Evolutionary conservation across 2,329 filamentous ascomycete genomes (phyloP).

Genomic region (Fusarium nurragi): DNA sequence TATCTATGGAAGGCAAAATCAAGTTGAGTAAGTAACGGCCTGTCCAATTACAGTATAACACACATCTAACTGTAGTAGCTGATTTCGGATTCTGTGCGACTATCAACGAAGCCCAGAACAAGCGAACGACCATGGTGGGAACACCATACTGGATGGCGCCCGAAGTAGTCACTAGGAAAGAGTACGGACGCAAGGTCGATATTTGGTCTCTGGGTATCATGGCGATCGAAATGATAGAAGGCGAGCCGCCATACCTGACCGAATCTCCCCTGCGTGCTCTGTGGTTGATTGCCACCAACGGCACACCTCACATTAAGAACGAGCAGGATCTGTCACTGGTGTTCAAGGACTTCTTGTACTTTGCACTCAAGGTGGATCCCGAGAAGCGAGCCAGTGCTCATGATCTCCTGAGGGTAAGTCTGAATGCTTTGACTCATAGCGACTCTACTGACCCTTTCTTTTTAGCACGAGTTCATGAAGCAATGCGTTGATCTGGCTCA

Average conservation of each 20-base stretch:
- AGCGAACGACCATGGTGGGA: conserved; percentile 98
- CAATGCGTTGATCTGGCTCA: conserved; percentile 77
- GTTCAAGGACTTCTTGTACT: conserved; percentile 91
- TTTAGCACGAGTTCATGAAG: conserved; percentile 83
- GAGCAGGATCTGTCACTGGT: conserved; percentile 81
- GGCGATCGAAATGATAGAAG: conserved; percentile 99
- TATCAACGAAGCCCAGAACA: conserved; percentile 96
- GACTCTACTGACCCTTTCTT: conserved; percentile 34
- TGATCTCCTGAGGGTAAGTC: conserved; percentile 86
- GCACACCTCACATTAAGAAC: conserved; percentile 94
- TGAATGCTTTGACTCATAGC: conserved; percentile 44
- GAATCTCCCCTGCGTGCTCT: conserved; percentile 92
- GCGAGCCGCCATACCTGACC: conserved; percentile 95
- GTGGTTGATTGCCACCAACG: conserved; percentile 96
- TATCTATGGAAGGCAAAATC: conserved; percentile 94
- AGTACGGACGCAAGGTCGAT: conserved; percentile 98
- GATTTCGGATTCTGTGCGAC: conserved; percentile 99
- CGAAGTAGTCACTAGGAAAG: conserved; percentile 95
- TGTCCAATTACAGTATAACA: conserved; percentile 37
- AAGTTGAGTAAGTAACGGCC: conserved; percentile 80
- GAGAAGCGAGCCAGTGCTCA: conserved; percentile 96
- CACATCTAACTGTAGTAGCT: conserved; percentile 64
- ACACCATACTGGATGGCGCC: conserved; percentile 99
- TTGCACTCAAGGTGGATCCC: conserved; percentile 95
- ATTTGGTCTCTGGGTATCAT: conserved; percentile 99